Base-by-base conservation (phyloP, 306 rosid species). In the Herpetospermum pedunculosum region DNA sequence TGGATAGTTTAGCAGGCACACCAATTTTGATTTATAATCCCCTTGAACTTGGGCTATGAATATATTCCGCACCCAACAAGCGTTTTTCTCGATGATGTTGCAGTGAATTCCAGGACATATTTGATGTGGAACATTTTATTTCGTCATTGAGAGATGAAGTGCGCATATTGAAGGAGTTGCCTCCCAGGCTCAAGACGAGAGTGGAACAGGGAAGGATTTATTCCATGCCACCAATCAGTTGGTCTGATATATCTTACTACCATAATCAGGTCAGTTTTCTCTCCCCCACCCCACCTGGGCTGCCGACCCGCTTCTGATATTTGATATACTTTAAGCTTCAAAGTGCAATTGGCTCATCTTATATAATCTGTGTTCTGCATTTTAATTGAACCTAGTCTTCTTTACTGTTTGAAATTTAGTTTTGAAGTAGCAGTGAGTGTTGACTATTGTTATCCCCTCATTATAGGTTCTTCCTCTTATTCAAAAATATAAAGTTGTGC, bases 61-160 rank as follows among this genome's bases (percentile, higher is more conserved):
- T 40, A 5, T 67, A 30, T 35, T 78, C 19, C 72, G 19, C 50
- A 75, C 74, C 29, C 21, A 21, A 55, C 65, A 34, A 32, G 9
- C 46, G 4, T 19, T 30, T 25, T 18, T 25, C 3, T 30, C n/a
- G 6, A 5, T 58, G 70, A 25, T 9, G 23, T 83, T 47, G 54
- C 84, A 94, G 99, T 81, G 99, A 94, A 57, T 94, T 94, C 78
- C 84, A 85, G 78, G 99, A 94, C 81, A 94, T 94, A 83, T 94
- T 94, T 79, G 97, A 94, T 70, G 84, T 88, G 68, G 95, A 94
- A 82, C 97, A 91, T 82, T 94, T 94, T 82, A 91, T 94, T 63
- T 79, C 92, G n/a, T 94, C 99, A 71, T 73, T 94, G 82, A 91
- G 99, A 85, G 96, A 91, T 76, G 99, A 94, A 82, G 99, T 94